Evolutionary conservation across 169 alveolate species (phyloP), one percentile per base, ranked within the genome.

Genomic region (Plasmodium gallinaceum): DNA sequence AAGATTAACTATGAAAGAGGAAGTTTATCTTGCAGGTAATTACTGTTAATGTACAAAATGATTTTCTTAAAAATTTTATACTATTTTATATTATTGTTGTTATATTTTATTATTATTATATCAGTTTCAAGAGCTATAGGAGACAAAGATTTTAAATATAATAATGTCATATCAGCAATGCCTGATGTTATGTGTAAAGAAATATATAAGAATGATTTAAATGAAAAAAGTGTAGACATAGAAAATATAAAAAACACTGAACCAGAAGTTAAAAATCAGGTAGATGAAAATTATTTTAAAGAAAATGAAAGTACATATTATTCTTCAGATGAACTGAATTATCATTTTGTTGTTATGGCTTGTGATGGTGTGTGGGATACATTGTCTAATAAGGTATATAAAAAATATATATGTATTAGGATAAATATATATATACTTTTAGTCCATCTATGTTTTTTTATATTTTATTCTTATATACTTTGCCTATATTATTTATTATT

Each of bases 301-400:
- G 91, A 83, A n/a, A 46, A 22, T 69, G 78, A 78, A 8, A 62
- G 58, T 42, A 22, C 68, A 26, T 83, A 42, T 57, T 83, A 52
- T 42, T 69, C 91, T 8, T 18, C 86, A 10, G 86, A 83, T 0
- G 91, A 83, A 45, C 39, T 83, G 64, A 83, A 83, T 69, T 83
- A 83, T 48, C 91, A 68, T 58, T 83, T 68, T 69, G 91, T 83
- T 83, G 52, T 83, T 39, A 54, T 83, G 86, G 91, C 91, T 7
- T 83, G 91, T 68, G 91, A 83, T 69, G 91, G 91, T n/a, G 91
- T 83, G 10, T 83, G 91, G 91, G 91, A 83, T 9, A 83, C 74
- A 18, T 20, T 83, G 51, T 62, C 91, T 18, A 83, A 66, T 70
- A 66, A 83, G 74, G 91, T 83, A 69, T 12, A 42, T 12, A 26